Conservation (phyloP, 2,329 filamentous ascomycete genomes). For the Hypoxylon sp. region DNA sequence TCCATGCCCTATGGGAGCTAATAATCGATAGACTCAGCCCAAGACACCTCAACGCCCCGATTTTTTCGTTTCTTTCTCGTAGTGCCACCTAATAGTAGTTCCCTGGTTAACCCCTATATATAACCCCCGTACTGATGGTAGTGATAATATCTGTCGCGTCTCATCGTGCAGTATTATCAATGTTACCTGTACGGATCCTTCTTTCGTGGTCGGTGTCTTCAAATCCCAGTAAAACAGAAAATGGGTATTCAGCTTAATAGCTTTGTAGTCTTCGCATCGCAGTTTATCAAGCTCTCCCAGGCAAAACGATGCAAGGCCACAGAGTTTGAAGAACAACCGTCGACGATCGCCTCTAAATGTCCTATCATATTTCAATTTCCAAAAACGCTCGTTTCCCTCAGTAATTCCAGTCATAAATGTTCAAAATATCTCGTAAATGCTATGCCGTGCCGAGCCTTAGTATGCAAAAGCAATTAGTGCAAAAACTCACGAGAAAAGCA, state of each 20-base stretch:
- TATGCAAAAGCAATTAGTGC: constrained; percentile 38
- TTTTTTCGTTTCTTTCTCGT: constrained; percentile 23
- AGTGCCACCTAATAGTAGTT: constrained; percentile 19
- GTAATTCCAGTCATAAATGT: constrained; percentile 36
- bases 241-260: constrained; percentile 38
- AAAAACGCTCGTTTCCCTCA: constrained; percentile 39
- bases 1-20: neutral
- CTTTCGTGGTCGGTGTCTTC: constrained; percentile 22
- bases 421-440: constrained; percentile 36
- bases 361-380: constrained; percentile 40
- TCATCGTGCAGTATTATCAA: constrained; percentile 14
- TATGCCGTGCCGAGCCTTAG: constrained; percentile 35
- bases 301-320: constrained; percentile 14
- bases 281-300: constrained; percentile 10
- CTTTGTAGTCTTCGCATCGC: constrained; percentile 24
- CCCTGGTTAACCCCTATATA: constrained; percentile 30
- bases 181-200: constrained; percentile 13
- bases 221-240: constrained; percentile 19
- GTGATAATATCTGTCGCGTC: constrained; percentile 25
- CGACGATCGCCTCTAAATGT: constrained; percentile 21
- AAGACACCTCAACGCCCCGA: constrained; percentile 24
- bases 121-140: constrained; percentile 21
- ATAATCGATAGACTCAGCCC: constrained; percentile 5
- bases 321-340: constrained; percentile 1
- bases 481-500: constrained; percentile 17